Percentiles rank a stretch among this genome's conserved stretches.
phyloP scores from a whole-genome alignment of 2,329 filamentous ascomycete species.

The Dothistroma septosporum region DNA sequence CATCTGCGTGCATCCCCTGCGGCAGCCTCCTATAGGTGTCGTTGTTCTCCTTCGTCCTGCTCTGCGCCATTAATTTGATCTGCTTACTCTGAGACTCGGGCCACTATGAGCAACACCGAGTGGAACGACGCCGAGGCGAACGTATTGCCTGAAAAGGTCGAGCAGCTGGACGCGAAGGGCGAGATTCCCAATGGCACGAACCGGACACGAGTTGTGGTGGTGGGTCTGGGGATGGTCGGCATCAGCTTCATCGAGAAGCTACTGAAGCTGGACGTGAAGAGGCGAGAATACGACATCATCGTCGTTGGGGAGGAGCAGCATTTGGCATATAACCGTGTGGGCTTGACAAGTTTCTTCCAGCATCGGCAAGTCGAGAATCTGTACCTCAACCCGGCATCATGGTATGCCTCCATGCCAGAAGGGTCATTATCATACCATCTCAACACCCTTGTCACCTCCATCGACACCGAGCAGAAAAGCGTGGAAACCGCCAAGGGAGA shows the following conservation, averaged over 20 bases:
- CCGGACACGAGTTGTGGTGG: slow-evolving; percentile 70
- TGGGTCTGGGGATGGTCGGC: slow-evolving; percentile 82
- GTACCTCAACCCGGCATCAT: slow-evolving; percentile 81
- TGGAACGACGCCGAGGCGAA: slow-evolving; percentile 47
- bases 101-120: slow-evolving; percentile 41
- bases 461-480: slow-evolving; percentile 60
- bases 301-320: slow-evolving; percentile 86
- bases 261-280: slow-evolving; percentile 73
- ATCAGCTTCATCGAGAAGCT: slow-evolving; percentile 68
- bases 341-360: slow-evolving; percentile 82
- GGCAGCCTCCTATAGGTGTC: slow-evolving; percentile 5
- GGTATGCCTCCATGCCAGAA: slow-evolving; percentile 66
- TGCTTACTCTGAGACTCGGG: not conserved
- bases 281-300: slow-evolving; percentile 71
- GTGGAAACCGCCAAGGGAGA: slow-evolving; percentile 68
- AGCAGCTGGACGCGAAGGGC: slow-evolving; percentile 32
- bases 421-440: slow-evolving; percentile 69
- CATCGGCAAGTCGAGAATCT: slow-evolving; percentile 79
- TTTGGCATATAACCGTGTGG: slow-evolving; percentile 86
- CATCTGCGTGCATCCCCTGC: not conserved
- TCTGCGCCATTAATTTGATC: not conserved
- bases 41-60: not conserved
- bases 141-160: slow-evolving; percentile 42
- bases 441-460: slow-evolving; percentile 68
- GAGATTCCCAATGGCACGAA: slow-evolving; percentile 35